Conservation (phyloP, 2,329 filamentous ascomycete genomes). For the Curvularia sp. region DNA sequence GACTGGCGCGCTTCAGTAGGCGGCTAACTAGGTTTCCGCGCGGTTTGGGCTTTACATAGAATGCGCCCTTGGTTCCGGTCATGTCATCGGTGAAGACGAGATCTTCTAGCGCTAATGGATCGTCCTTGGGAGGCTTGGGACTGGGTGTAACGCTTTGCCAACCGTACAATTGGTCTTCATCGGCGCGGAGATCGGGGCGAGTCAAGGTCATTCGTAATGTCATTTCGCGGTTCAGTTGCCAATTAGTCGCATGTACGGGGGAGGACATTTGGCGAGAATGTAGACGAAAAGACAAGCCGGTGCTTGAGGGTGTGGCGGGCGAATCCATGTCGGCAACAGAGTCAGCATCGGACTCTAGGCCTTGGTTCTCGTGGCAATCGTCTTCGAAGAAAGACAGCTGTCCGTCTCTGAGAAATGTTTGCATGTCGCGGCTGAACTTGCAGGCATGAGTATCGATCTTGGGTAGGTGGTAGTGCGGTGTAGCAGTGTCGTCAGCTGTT, state of each 20-base stretch:
- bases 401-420: slow-evolving; percentile 67
- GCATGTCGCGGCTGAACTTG: slow-evolving; percentile 60
- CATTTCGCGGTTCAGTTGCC: slow-evolving; percentile 75
- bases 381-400: slow-evolving; percentile 54
- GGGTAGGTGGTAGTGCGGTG: slow-evolving; percentile 41
- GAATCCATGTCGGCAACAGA: slow-evolving; percentile 46
- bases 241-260: slow-evolving; percentile 29
- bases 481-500: slow-evolving; percentile 28
- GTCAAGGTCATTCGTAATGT: slow-evolving; percentile 96
- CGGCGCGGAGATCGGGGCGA: slow-evolving; percentile 80
- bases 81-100: slow-evolving; percentile 59
- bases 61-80: slow-evolving; percentile 55
- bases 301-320: slow-evolving; percentile 49
- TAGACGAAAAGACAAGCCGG: slow-evolving; percentile 43
- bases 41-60: slow-evolving; percentile 52
- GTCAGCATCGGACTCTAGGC: slow-evolving; percentile 44
- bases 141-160: slow-evolving; percentile 60
- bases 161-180: slow-evolving; percentile 75
- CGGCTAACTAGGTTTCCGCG: slow-evolving; percentile 47
- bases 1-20: slow-evolving; percentile 49
- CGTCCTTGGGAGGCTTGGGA: slow-evolving; percentile 48
- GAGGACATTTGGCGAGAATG: slow-evolving; percentile 42
- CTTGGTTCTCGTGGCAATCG: slow-evolving; percentile 38
- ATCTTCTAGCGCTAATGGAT: slow-evolving; percentile 64
- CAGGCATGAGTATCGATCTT: slow-evolving; percentile 50